phyloP scores from a whole-genome alignment of 257 asterid species.

The Craterostigma plantagineum region DNA sequence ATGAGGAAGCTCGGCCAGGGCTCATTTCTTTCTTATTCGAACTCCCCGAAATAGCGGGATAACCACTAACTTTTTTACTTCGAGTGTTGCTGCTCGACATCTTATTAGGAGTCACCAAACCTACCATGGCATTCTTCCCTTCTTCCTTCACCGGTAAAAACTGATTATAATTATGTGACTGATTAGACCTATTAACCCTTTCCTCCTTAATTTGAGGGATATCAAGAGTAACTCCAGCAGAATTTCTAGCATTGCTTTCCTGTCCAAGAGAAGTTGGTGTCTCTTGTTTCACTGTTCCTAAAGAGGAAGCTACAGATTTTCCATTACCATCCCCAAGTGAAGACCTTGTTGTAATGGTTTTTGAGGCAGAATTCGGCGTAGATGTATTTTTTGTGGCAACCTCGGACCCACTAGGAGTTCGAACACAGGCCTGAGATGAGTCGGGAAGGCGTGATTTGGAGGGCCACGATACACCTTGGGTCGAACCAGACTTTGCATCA shows the following conservation, averaged over 20 bases:
- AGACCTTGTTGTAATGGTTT: slow-evolving; percentile 29
- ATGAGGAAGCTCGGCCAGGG: slow-evolving; percentile 25
- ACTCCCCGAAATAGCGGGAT: too few relatives aligned
- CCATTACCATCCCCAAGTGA: slow-evolving; percentile 42
- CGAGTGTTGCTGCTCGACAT: slow-evolving; percentile 29
- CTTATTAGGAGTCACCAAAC: slow-evolving; percentile 28
- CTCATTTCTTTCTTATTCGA: slow-evolving; percentile 42
- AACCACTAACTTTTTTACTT: slow-evolving; percentile 30
- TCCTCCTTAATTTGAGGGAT: slow-evolving; percentile 45
- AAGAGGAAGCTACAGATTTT: slow-evolving; percentile 53
- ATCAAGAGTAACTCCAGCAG: too few relatives aligned
- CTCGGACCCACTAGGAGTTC: slow-evolving; percentile 43
- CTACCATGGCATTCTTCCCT: slow-evolving; percentile 34
- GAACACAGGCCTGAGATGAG: slow-evolving; percentile 34
- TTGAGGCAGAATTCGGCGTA: slow-evolving; percentile 35
- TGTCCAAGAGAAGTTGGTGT: slow-evolving; percentile 26
- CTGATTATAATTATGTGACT: slow-evolving; percentile 42
- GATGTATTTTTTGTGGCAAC: slow-evolving; percentile 36
- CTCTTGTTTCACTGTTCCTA: slow-evolving; percentile 34
- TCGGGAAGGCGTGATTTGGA: slow-evolving; percentile 66
- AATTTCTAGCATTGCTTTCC: too few relatives aligned
- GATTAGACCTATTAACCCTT: slow-evolving; percentile 65
- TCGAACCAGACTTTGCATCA: slow-evolving; percentile 50
- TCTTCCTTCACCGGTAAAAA: slow-evolving; percentile 47
- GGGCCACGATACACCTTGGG: too few relatives aligned